Conservation (phyloP, 345 rosid genomes). For the Melaleuca alternifolia region DNA sequence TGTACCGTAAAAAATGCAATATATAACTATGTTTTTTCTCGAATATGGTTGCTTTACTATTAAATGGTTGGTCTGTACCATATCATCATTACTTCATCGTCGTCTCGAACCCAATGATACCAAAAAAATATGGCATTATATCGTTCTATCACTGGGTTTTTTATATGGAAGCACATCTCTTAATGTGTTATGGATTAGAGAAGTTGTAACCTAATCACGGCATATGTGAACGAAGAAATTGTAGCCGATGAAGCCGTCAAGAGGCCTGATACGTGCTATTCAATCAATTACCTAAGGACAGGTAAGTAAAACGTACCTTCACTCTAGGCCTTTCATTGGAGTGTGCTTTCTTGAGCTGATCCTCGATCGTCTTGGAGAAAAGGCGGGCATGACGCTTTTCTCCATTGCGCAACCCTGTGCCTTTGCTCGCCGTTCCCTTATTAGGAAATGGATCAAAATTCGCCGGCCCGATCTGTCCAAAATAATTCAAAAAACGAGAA, state of each 20-base stretch:
- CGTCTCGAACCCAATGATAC: too few species aligned
- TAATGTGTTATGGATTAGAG: neutral
- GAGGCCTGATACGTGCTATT: neutral
- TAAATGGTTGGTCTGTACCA: neutral
- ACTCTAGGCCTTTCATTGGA: slow-evolving; percentile 84
- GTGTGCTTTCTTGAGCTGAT: slow-evolving; percentile 72
- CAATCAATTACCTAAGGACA: neutral
- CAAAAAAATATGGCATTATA: too few species aligned
- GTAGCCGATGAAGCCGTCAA: neutral
- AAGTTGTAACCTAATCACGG: neutral
- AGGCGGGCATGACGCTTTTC: slow-evolving; percentile 72
- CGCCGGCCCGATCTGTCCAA: slow-evolving; percentile 54
- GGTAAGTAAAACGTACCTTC: slow-evolving; percentile 31
- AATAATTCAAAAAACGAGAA: neutral
- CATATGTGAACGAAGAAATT: neutral
- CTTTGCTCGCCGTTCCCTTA: slow-evolving; percentile 51
- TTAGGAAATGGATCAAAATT: slow-evolving; percentile 59
- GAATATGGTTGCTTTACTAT: neutral
- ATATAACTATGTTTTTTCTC: neutral
- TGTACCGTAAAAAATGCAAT: neutral
- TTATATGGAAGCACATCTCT: neutral
- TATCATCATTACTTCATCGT: neutral
- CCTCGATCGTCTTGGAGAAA: slow-evolving; percentile 76
- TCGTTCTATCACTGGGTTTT: neutral
- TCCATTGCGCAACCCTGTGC: slow-evolving; percentile 66